Evolutionary conservation across 768 basidiomycete genomes (phyloP).

Genomic region (Sporobolomyces phaffii): DNA sequence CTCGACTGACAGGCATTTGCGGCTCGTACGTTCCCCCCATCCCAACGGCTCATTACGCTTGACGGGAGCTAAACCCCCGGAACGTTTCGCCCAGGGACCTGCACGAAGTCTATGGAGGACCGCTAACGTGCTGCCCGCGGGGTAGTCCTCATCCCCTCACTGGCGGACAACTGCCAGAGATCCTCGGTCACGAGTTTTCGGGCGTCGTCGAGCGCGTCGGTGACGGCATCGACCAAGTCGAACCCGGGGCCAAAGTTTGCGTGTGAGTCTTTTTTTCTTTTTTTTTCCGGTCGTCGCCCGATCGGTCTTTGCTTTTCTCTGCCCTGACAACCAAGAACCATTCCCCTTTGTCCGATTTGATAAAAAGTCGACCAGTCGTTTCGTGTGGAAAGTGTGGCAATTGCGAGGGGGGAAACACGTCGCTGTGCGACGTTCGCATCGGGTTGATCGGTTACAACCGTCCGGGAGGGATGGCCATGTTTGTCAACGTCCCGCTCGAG

Average conservation of each 20-base stretch:
- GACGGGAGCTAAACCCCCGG: too few species aligned
- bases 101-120: conserved; percentile 48
- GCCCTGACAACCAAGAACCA: too few species aligned
- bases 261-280: conserved; percentile 13
- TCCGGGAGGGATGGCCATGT: conserved; percentile 52
- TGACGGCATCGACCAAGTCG: conserved; percentile 45
- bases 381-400: conserved; percentile 48
- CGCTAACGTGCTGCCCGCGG: conserved; percentile 44
- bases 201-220: conserved; percentile 42
- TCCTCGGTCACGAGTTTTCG: conserved; percentile 49
- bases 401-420: conserved; percentile 23
- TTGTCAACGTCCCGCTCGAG: conserved; percentile 47
- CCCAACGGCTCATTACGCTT: too few species aligned
- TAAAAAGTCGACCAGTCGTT: conserved; percentile 53
- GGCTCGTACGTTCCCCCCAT: conserved; percentile 43
- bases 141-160: conserved; percentile 48
- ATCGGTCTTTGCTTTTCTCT: too few species aligned
- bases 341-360: too few species aligned
- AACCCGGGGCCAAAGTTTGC: conserved; percentile 47
- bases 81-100: conserved; percentile 44
- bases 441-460: conserved; percentile 33
- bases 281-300: too few species aligned
- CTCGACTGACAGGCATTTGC: conserved; percentile 47
- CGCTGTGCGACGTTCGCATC: conserved; percentile 7
- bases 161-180: conserved; percentile 50